Evolutionary conservation across 2,329 filamentous ascomycete genomes (phyloP).

Genomic region (Pseudogymnoascus destructans): DNA sequence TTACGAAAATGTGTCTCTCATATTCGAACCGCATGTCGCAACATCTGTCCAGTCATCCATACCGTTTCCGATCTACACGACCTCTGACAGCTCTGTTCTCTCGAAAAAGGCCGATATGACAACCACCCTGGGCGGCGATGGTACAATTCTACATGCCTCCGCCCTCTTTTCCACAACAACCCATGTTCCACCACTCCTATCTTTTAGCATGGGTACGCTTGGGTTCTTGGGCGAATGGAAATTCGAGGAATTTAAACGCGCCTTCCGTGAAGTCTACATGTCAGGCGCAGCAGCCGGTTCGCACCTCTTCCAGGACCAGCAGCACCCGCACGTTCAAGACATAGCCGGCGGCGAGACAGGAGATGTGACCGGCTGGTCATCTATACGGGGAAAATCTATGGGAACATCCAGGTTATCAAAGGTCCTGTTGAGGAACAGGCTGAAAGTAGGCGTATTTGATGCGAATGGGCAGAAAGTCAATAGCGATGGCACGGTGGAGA

Average conservation of each 20-base stretch:
- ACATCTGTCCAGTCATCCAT: constrained; percentile 56
- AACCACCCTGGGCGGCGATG: constrained; percentile 84
- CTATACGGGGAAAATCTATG: constrained; percentile 67
- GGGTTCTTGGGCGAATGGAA: constrained; percentile 97
- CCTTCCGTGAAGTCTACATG: constrained; percentile 90
- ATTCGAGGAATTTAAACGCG: constrained; percentile 81
- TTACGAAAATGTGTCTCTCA: constrained; percentile 68
- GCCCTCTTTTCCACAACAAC: constrained; percentile 73
- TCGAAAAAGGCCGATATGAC: constrained; percentile 77
- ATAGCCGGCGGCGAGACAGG: constrained; percentile 14
- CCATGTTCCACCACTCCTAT: constrained; percentile 78
- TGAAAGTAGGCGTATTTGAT: constrained; percentile 77
- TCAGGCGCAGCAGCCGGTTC: constrained; percentile 40
- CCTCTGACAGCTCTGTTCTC: constrained; percentile 34
- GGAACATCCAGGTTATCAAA: constrained; percentile 61
- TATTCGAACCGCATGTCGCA: constrained; percentile 71
- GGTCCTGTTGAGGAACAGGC: constrained; percentile 71
- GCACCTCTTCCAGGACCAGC: constrained; percentile 21
- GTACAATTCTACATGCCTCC: constrained; percentile 75
- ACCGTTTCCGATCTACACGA: constrained; percentile 58
- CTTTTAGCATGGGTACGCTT: constrained; percentile 92
- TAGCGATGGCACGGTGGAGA: constrained; percentile 24
- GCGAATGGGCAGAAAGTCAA: constrained; percentile 48
- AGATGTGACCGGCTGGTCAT: constrained; percentile 50
- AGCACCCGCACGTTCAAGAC: constrained; percentile 22